Conservation (phyloP, 192 early-diverging fungal species). For the Coemansia sp. region DNA sequence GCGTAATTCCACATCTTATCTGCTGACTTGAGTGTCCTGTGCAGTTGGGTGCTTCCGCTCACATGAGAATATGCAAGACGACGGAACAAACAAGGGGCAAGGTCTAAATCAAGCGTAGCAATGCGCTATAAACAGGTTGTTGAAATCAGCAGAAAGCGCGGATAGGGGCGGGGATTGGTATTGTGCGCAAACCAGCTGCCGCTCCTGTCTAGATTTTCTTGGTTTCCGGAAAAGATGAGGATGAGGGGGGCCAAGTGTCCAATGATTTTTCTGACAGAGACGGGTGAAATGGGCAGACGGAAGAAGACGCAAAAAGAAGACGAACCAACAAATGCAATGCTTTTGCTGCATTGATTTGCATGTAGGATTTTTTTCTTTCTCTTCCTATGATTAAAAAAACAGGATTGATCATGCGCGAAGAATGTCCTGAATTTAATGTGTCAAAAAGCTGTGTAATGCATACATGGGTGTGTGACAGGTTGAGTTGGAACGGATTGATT, state of each 20-base stretch:
- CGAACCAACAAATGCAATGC: not conserved
- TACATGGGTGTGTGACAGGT: not conserved
- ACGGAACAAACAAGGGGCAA: too few species aligned
- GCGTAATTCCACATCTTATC: too few species aligned
- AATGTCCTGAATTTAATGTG: not conserved
- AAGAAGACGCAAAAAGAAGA: not conserved
- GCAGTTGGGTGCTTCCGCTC: too few species aligned
- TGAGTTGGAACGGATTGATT: not conserved
- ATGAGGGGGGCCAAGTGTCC: not conserved
- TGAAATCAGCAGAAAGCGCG: not conserved
- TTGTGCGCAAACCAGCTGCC: not conserved
- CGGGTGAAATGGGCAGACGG: not conserved
- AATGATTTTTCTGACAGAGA: not conserved
- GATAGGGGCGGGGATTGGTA: not conserved
- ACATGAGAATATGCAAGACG: too few species aligned
- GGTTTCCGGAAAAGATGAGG: conserved; percentile 8
- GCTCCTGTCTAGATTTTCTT: not conserved
- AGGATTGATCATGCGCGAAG: not conserved
- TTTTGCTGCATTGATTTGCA: not conserved
- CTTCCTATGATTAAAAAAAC: conserved; percentile 8
- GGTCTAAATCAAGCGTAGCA: too few species aligned
- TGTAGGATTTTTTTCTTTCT: not conserved
- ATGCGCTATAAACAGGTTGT: not conserved
- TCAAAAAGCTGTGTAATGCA: not conserved
- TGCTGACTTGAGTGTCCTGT: too few species aligned